phyloP scores from a whole-genome alignment of 1,284 basidiomycete species.

The Pascua guehoae region DNA sequence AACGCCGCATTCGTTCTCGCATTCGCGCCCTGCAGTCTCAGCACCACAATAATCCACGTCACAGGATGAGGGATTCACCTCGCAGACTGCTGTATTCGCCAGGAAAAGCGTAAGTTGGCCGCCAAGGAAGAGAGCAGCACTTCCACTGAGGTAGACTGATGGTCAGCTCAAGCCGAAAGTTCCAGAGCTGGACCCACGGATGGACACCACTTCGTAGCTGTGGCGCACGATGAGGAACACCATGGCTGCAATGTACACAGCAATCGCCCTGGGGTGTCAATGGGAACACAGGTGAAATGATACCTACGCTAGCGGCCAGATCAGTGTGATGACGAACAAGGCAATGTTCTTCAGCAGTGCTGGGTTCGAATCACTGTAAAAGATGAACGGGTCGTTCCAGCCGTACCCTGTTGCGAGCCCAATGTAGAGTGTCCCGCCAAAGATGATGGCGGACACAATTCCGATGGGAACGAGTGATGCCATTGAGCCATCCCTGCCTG shows the following conservation, averaged over 20 bases:
- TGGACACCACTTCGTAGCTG: conserved; percentile 67
- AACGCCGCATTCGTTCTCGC: conserved; percentile 74
- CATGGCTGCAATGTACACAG: conserved; percentile 69
- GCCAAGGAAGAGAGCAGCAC: conserved; percentile 64
- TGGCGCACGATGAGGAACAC: conserved; percentile 66
- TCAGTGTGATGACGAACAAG: conserved; percentile 71
- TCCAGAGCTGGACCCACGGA: conserved; percentile 29
- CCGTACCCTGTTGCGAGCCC: conserved; percentile 68
- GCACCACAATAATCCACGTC: not conserved
- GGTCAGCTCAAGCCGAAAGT: not conserved
- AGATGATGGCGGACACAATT: conserved; percentile 60
- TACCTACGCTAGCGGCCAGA: conserved; percentile 76
- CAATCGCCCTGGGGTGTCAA: conserved; percentile 55
- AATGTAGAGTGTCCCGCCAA: conserved; percentile 69
- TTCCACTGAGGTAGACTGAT: conserved; percentile 1
- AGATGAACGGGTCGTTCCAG: conserved; percentile 62
- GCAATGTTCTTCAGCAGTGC: conserved; percentile 60
- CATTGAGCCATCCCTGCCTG: conserved; percentile 63
- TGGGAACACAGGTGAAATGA: not conserved
- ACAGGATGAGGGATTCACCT: conserved; percentile 53
- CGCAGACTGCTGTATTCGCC: conserved; percentile 68
- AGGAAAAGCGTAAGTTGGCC: conserved; percentile 74
- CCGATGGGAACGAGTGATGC: conserved; percentile 51
- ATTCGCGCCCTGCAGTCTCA: conserved; percentile 56
- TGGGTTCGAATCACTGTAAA: conserved; percentile 49